phyloP scores from a whole-genome alignment of 495 filamentous ascomycete species.

The Xylaria sp. region DNA sequence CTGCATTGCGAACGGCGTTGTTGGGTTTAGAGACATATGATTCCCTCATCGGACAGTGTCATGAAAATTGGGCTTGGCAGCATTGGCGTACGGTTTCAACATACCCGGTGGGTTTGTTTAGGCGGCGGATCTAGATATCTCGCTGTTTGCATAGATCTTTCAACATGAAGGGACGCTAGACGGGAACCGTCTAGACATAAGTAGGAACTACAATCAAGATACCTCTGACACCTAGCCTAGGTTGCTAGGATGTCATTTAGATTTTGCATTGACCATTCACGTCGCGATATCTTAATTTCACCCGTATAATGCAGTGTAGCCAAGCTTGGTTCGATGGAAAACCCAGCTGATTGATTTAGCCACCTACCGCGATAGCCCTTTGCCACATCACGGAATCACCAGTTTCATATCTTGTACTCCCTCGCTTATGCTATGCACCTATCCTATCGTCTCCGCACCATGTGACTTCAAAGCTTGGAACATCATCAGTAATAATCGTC shows the following conservation, averaged over 20 bases:
- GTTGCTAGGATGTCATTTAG: slow-evolving; percentile 21
- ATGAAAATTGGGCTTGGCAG: slow-evolving; percentile 45
- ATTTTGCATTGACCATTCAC: background rate
- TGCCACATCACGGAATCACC: background rate
- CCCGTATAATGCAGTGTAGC: background rate
- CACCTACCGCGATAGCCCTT: background rate
- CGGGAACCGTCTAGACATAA: slow-evolving; percentile 3
- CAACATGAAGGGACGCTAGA: slow-evolving; percentile 20
- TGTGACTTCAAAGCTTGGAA: background rate
- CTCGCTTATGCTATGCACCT: background rate
- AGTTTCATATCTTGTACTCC: background rate
- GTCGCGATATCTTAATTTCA: background rate
- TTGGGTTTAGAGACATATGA: slow-evolving; percentile 47
- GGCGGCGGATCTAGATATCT: slow-evolving; percentile 28
- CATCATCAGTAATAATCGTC: background rate
- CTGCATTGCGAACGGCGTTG: slow-evolving; percentile 49
- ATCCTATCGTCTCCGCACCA: background rate
- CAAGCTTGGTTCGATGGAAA: background rate
- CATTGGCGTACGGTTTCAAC: slow-evolving; percentile 50
- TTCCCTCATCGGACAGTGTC: slow-evolving; percentile 49
- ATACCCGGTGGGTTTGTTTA: slow-evolving; percentile 39
- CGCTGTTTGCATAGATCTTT: slow-evolving; percentile 26
- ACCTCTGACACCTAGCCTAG: slow-evolving; percentile 21
- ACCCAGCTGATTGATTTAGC: background rate
- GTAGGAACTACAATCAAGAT: slow-evolving; percentile 20